Base-by-base conservation (phyloP, 75 land plant genomes). In the Pseudotsuga menziesii region DNA sequence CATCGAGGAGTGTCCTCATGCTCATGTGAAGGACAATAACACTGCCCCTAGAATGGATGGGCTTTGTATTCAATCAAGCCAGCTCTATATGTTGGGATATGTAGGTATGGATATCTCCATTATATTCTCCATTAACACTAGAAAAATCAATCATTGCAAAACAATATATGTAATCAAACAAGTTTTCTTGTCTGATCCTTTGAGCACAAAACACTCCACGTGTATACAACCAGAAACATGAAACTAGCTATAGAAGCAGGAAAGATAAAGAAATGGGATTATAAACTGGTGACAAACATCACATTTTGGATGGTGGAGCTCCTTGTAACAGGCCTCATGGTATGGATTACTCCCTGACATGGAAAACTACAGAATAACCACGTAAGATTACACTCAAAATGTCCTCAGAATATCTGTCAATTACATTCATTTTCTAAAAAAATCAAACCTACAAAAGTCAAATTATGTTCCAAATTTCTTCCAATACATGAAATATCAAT, bases 41-140 rank as follows among this genome's bases (percentile, higher is more conserved):
- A 92, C 74, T 94, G 99, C 61, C 78, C 77, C 99, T 98, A 97
- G 78, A 89, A 97, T 52, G 98, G 99, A 83, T 97, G 99, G 27
- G 99, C 98, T 81, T 98, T 89, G 78, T 97, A 97, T 75, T 97
- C 98, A 75, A 97, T 97, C 67, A 97, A 83, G 25, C 99, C 99
- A 72, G 89, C 86, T 44, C 82, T 63, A 80, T 92, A 94, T 78
- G 98, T 85, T 27, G 98, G 98, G 75, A 97, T 94, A 98, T 97
- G 89, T 69, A 76, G n/a, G 64, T 36, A 62, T 15, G 35, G 52
- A 63, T 36, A 26, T 62, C 35, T 36, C n/a, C 61, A 39, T 36
- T 19, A 69, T 69, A 44, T 41, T 69, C 17, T 39, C 52, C 11
- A 44, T 44, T 44, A 44, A 44, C 52, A 44, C 52, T 8, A 7